Percentiles rank a stretch among this genome's conserved stretches.
Evolutionary conservation across 2,329 filamentous ascomycete species (phyloP).

Genomic region (Chrysoporthe austroafricana): DNA sequence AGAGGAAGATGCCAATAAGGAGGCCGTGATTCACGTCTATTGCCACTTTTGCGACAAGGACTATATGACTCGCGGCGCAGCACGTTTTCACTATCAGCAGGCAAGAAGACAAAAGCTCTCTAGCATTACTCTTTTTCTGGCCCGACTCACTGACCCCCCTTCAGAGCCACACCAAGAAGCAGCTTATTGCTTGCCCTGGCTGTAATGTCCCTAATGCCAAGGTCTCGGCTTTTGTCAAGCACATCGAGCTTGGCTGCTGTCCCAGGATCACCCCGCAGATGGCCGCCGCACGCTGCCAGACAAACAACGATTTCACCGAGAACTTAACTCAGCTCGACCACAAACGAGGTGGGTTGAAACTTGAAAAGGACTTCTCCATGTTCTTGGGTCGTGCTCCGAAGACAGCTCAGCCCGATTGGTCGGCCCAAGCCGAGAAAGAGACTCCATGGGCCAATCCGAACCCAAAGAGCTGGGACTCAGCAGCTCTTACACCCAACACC

Average conservation of each 20-base stretch:
- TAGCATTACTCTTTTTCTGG: no score
- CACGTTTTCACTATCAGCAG: conserved; percentile 41
- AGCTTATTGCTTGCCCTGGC: conserved; percentile 52
- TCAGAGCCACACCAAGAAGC: conserved; percentile 45
- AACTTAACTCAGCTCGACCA: conserved; percentile 34
- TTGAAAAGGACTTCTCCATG: conserved; percentile 20
- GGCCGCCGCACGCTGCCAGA: conserved; percentile 17
- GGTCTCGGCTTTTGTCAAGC: conserved; percentile 45
- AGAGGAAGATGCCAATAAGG: conserved; percentile 21
- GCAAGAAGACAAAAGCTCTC: conserved; percentile 34
- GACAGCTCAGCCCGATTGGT: neutral
- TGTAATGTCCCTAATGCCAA: conserved; percentile 45
- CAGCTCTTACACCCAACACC: neutral
- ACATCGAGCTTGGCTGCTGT: conserved; percentile 51
- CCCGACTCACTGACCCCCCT: neutral
- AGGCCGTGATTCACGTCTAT: conserved; percentile 36
- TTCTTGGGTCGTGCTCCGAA: conserved; percentile 6
- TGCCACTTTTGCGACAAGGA: conserved; percentile 45
- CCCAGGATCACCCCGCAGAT: conserved; percentile 34
- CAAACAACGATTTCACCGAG: conserved; percentile 43
- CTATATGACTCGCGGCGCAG: conserved; percentile 40
- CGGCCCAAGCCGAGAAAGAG: neutral
- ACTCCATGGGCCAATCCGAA: conserved; percentile 24
- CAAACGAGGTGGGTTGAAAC: neutral
- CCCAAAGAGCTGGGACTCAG: neutral